A percentile compares a stretch with the other conserved stretches of the same genome.
phyloP scores from a whole-genome alignment of 179 eudicot genomes.

The Beta macrorhiza region DNA sequence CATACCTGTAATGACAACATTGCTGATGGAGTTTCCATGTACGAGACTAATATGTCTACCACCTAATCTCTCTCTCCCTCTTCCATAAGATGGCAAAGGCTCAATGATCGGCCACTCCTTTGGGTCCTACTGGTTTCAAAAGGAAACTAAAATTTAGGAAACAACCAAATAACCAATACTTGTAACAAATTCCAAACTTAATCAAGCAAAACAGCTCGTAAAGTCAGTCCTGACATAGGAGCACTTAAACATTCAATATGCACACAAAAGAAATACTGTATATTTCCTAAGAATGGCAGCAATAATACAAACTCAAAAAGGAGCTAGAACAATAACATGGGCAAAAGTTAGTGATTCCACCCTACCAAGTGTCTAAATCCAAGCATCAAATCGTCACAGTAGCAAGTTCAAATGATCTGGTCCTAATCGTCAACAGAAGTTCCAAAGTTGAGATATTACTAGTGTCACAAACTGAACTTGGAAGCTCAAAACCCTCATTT shows the following conservation, averaged over 20 bases:
- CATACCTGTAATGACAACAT: conserved; percentile 92
- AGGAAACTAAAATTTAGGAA: conserved; percentile 20
- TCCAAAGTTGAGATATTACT: neutral
- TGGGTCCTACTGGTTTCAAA: conserved; percentile 64
- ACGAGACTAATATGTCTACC: conserved; percentile 95
- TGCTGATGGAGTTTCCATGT: conserved; percentile 71
- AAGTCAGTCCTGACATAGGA: neutral
- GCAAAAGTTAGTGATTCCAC: neutral
- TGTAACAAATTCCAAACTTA: neutral
- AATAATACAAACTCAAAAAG: neutral
- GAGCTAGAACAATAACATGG: neutral
- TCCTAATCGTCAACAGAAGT: neutral
- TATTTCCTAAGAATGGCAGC: neutral
- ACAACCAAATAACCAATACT: conserved; percentile 12
- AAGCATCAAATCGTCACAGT: conserved; percentile 1
- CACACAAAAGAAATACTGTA: neutral
- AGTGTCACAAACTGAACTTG: neutral
- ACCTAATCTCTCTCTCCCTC: conserved; percentile 93
- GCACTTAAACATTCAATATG: neutral
- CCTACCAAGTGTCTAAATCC: conserved; percentile 13
- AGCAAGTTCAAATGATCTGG: neutral
- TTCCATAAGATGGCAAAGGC: conserved; percentile 93
- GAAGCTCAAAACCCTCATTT: neutral
- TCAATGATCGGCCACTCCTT: conserved; percentile 94
- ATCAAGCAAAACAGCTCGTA: conserved; percentile 7